These are phyloP conservation scores for Jaminaea rosea DNA, from an alignment of 1,284 basidiomycete genomes.

Conservation along the genomic window DNA sequence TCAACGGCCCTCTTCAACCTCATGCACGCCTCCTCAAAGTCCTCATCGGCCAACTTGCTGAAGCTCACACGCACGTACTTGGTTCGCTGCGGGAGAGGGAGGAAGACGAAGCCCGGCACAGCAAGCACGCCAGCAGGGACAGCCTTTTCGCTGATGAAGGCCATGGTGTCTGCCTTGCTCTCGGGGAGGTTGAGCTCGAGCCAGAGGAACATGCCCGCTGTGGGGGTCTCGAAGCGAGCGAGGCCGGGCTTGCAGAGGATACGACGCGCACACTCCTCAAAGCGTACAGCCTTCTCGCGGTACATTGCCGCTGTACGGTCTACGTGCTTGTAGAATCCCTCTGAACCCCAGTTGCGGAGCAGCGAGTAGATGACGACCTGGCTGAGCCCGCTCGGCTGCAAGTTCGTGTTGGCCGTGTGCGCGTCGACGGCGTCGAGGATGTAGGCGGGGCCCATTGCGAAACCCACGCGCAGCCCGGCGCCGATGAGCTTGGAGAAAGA, in stretches of 20 bases:
- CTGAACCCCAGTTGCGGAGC: slow-evolving; percentile 57
- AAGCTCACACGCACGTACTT: slow-evolving; percentile 36
- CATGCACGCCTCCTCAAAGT: too few species aligned
- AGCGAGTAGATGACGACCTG: slow-evolving; percentile 65
- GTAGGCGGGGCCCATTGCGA: slow-evolving; percentile 64
- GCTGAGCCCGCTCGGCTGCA: slow-evolving; percentile 60
- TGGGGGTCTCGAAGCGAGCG: slow-evolving; percentile 62
- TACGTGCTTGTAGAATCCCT: slow-evolving; percentile 65
- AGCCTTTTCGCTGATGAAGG: slow-evolving; percentile 68
- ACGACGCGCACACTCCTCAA: slow-evolving; percentile 64
- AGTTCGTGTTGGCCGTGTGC: slow-evolving; percentile 59
- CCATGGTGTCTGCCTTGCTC: slow-evolving; percentile 52
- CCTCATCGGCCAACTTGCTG: too few species aligned
- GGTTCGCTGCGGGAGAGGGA: slow-evolving; percentile 21
- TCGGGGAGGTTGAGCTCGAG: slow-evolving; percentile 10
- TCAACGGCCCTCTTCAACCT: too few species aligned
- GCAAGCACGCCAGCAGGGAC: slow-evolving; percentile 73
- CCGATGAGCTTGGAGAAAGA: slow-evolving; percentile 57
- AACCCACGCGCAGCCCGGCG: slow-evolving; percentile 55
- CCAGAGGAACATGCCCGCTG: slow-evolving; percentile 56
- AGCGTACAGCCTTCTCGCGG: slow-evolving; percentile 63
- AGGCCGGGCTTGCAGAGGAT: slow-evolving; percentile 54
- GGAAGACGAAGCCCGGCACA: slow-evolving; percentile 59
- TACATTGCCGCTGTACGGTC: slow-evolving; percentile 64
- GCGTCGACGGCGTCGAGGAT: slow-evolving; percentile 65